Base-by-base conservation (phyloP, 2,329 filamentous ascomycete species). In the Aspergillus amoenus region DNA sequence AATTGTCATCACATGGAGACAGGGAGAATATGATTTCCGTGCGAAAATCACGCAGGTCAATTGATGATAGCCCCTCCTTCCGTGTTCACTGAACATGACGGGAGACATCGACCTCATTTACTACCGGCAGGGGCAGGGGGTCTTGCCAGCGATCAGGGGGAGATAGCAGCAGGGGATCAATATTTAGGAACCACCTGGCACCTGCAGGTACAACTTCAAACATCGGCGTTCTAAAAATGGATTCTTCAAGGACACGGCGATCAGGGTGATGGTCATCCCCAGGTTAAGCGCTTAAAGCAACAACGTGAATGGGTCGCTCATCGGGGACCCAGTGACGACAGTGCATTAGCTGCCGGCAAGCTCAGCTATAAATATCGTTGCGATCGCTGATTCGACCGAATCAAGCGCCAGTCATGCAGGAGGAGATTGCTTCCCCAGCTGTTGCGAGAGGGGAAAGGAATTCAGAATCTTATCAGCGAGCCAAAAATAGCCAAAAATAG, bases 161-260 rank as follows among this genome's bases (percentile, higher is more conserved):
- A 27, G 24, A 27, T 27, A 27, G 7, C 7, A 27, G 24, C 24
- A 27, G 24, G 24, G 6, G 12, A n/a, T n/a, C 24, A 22, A 46
- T 39, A 48, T 32, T 37, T 43, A 48, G 30, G 15, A n/a, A 34
- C 30, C 11, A 42, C 8, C 12, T 18, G 13, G 18, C 18, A 15
- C 18, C 48, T 51, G 48, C 49, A 52, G 49, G 49, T 43, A 52
- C 49, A 11, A 27, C 27, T 9, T 27, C 27, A 27, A 27, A 8
- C 13, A 15, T 11, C 39, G 7, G 17, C 18, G 42, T 47, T 54
- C 52, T 54, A 54, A 47, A 54, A 47, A 40, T 54, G 52, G 52
- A 54, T 21, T 54, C 52, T 54, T 54, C 52, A 54, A 5, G 21
- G 2, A 12, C 8, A 41, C 34, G n/a, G 4, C n/a, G 45, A 47